Base-by-base conservation (phyloP, 2,329 filamentous ascomycete species). In the Pseudocercospora fuligena region DNA sequence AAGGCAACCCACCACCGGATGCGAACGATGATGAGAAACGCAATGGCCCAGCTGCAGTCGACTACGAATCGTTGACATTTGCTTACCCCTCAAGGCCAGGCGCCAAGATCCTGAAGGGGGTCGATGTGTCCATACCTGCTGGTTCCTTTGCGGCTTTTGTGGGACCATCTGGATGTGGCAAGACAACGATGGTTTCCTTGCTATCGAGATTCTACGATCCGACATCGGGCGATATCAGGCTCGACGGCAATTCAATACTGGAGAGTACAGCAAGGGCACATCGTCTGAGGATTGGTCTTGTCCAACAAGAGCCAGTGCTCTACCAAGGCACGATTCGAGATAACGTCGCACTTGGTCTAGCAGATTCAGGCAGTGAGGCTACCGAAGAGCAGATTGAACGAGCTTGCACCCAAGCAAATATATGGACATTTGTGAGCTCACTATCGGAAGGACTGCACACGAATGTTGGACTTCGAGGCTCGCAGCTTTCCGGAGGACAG, bases 281-380 rank as follows among this genome's bases (percentile, higher is more conserved):
- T 75, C 87, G 91, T 54, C 83, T 83, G 63, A 79, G 86, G 29
- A 81, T 93, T 5, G 89, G 89, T 2, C 84, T 93, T 0, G 91
- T 94, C 0, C 87, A 90, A 3, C 91, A 94, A 77, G 91, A 94
- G 75, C 85, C 91, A 6, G 88, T 88, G 0, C 83, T 94, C 5
- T 93, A 92, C 74, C 87, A 88, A 75, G 88, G 88, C 69, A 87
- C 87, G 0, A 83, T 92, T 25, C 84, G 86, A 21, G 90, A 93
- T 9, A 78, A 86, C 68, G 74, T 86, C 27, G 66, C 79, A 0
- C 77, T 85, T 0, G 84, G 84, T 2, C 70, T 83, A 0, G 76
- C 80, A 0, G 57, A 77, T 27, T 51, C 47, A 8, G 19, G 21
- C 23, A 5, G 11, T 3, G 74, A 76, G 9, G 68, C 75, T 4